A percentile compares a stretch with the other conserved stretches of the same genome.
These are phyloP conservation scores for Jimgerdemannia flammicorona DNA, from an alignment of 192 early-diverging fungal genomes.

Conservation along the genomic window DNA sequence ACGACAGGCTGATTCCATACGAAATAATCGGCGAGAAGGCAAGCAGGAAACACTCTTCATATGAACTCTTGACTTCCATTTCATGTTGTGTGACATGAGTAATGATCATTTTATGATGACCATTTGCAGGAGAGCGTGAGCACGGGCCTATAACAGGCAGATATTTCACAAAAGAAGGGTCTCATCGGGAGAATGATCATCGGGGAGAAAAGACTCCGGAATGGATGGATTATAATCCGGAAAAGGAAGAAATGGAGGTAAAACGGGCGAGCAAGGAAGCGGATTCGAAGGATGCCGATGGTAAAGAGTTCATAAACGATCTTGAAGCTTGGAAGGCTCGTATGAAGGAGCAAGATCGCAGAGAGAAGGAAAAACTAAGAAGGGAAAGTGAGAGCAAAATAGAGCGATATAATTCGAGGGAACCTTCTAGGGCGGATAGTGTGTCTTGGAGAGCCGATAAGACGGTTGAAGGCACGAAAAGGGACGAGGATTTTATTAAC, in stretches of 20 bases:
- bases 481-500: not conserved
- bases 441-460: conserved; percentile 40
- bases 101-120: conserved; percentile 13
- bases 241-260: conserved; percentile 25
- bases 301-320: conserved; percentile 42
- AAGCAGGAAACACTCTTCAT: not conserved
- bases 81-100: no score
- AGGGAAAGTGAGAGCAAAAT: conserved; percentile 19
- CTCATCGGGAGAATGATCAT: no score
- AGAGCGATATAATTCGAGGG: conserved; percentile 23
- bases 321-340: conserved; percentile 55
- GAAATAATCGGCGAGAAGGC: conserved; percentile 15
- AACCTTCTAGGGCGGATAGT: conserved; percentile 40
- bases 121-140: conserved; percentile 18
- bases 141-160: not conserved
- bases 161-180: not conserved
- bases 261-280: conserved; percentile 15
- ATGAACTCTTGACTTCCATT: no score
- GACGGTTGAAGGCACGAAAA: not conserved
- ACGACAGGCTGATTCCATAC: conserved; percentile 5
- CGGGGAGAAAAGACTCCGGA: conserved; percentile 33
- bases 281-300: conserved; percentile 23
- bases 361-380: conserved; percentile 24
- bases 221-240: conserved; percentile 61
- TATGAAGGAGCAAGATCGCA: conserved; percentile 52